These are phyloP conservation scores for Penicillium italicum DNA, from an alignment of 2,329 filamentous ascomycete species.

Conservation along the genomic window DNA sequence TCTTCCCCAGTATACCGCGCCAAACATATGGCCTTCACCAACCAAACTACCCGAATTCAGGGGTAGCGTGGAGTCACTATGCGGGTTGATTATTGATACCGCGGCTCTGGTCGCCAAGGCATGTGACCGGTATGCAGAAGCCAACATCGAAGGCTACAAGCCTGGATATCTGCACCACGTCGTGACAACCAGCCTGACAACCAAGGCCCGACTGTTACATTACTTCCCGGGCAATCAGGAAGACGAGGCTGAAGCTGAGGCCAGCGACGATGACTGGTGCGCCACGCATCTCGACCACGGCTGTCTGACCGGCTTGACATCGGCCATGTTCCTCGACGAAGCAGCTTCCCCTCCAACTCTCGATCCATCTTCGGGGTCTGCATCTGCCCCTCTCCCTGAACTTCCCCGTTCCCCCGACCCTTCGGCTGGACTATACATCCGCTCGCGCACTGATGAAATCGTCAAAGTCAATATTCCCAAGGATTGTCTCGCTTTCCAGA, in stretches of 20 bases:
- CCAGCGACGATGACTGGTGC: constrained; percentile 93
- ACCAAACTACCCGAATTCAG: constrained; percentile 71
- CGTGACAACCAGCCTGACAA: constrained; percentile 78
- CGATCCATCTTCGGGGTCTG: constrained; percentile 24
- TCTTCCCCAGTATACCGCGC: constrained; percentile 83
- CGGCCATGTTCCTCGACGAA: constrained; percentile 95
- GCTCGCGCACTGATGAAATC: constrained; percentile 72
- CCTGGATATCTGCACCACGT: constrained; percentile 79
- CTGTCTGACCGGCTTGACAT: constrained; percentile 88
- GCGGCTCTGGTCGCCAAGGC: constrained; percentile 85
- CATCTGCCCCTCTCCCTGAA: constrained; percentile 57
- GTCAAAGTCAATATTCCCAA: constrained; percentile 90
- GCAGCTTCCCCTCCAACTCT: constrained; percentile 37
- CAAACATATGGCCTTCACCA: constrained; percentile 81
- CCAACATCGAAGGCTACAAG: constrained; percentile 73
- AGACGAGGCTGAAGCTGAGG: constrained; percentile 53
- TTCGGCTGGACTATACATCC: constrained; percentile 86
- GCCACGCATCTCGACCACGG: constrained; percentile 76
- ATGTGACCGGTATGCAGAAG: constrained; percentile 79
- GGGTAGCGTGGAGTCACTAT: constrained; percentile 68
- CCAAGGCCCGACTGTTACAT: constrained; percentile 86
- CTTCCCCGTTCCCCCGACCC: constrained; percentile 75
- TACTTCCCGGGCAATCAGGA: constrained; percentile 65
- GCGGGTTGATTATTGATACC: constrained; percentile 80
- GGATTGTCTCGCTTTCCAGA: constrained; percentile 94